Conservation (phyloP, 805 yeast species). For the Maudiozyma bulderi region DNA sequence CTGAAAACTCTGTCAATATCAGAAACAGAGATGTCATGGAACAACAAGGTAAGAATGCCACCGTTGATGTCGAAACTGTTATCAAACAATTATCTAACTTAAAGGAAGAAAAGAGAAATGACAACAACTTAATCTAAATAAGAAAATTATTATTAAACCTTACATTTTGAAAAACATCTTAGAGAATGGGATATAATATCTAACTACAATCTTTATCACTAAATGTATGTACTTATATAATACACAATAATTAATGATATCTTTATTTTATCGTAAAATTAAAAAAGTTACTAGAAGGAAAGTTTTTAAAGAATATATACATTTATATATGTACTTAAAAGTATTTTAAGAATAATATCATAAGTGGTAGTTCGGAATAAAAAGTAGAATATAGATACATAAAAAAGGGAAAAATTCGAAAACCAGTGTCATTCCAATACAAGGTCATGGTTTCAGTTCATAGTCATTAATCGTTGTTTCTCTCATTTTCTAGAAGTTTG, state of each 20-base stretch:
- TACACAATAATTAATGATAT: not conserved
- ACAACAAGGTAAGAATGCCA: slow-evolving; percentile 87
- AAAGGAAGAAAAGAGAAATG: slow-evolving; percentile 65
- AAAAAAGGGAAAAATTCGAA: too few species aligned
- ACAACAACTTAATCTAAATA: slow-evolving; percentile 39
- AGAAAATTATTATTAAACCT: not conserved
- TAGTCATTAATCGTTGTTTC: not conserved
- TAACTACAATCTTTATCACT: too few species aligned
- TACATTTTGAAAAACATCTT: too few species aligned
- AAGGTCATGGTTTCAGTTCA: not conserved
- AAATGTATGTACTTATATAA: not conserved
- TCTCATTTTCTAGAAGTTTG: slow-evolving; percentile 6
- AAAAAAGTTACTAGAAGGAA: too few species aligned
- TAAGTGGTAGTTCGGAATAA: too few species aligned
- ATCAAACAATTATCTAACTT: slow-evolving; percentile 57
- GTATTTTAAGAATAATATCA: too few species aligned
- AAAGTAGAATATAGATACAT: too few species aligned
- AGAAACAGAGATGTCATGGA: slow-evolving; percentile 93
- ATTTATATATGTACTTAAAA: too few species aligned
- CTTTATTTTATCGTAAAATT: not conserved
- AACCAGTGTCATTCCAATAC: too few species aligned
- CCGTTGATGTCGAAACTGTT: slow-evolving; percentile 63
- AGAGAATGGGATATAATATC: too few species aligned
- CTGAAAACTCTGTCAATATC: slow-evolving; percentile 72
- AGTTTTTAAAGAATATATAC: too few species aligned